Percentiles rank a stretch among this genome's conserved stretches.
These are phyloP conservation scores for Xylaria venustula DNA, from an alignment of 495 filamentous ascomycete species.

Conservation along the genomic window DNA sequence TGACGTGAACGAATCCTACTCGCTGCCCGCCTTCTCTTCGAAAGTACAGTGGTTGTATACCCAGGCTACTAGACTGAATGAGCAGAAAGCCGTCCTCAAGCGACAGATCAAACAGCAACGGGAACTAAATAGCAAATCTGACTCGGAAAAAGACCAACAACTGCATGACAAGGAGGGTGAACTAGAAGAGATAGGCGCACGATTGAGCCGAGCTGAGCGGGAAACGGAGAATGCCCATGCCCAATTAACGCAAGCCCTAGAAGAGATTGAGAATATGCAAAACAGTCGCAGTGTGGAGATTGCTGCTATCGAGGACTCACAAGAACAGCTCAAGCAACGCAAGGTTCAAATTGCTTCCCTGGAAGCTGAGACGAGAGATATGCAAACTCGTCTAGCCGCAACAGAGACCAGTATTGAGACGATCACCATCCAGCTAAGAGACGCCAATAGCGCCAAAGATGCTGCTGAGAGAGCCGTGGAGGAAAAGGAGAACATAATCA, in stretches of 20 bases:
- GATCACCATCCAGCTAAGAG: conserved; percentile 35
- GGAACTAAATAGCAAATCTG: conserved; percentile 71
- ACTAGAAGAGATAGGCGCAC: conserved; percentile 48
- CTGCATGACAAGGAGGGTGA: conserved; percentile 50
- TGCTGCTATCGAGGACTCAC: conserved; percentile 34
- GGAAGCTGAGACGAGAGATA: conserved; percentile 40
- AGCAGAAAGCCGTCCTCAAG: conserved; percentile 80
- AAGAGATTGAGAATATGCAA: conserved; percentile 50
- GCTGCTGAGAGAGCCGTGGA: conserved; percentile 32
- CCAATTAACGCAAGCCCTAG: conserved; percentile 50
- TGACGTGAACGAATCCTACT: conserved; percentile 58
- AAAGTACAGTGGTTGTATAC: conserved; percentile 76
- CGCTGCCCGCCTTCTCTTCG: conserved; percentile 63
- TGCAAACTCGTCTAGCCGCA: conserved; percentile 34
- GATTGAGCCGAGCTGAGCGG: conserved; percentile 49
- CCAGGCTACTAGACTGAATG: conserved; percentile 62
- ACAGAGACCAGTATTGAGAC: conserved; percentile 32
- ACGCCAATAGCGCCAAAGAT: conserved; percentile 35
- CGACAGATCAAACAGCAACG: conserved; percentile 91
- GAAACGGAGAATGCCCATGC: conserved; percentile 44
- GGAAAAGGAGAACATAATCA: conserved; percentile 44
- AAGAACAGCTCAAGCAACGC: conserved; percentile 51
- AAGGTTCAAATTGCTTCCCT: conserved; percentile 48
- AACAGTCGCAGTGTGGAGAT: conserved; percentile 35
- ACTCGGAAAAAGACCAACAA: conserved; percentile 59